Base-by-base conservation (phyloP, 129 eudicot species). In the Pittosporum tobira region DNA sequence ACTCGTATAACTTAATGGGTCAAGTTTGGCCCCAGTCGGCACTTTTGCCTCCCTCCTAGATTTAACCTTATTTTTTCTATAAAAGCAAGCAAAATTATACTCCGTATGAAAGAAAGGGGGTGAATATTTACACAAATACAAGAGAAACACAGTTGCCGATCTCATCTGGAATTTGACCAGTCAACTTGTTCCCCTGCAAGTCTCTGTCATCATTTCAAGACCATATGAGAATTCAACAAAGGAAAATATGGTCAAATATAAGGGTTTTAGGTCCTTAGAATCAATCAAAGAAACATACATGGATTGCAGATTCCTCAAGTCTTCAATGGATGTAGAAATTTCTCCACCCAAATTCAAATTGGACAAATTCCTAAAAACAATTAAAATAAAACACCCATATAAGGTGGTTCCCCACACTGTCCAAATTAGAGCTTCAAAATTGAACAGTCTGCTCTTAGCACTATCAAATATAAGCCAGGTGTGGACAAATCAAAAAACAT, bases 91-190 rank as follows among this genome's bases (percentile, higher is more conserved):
- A n/a, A n/a, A n/a, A n/a, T n/a, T n/a, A n/a, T n/a, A n/a, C n/a
- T n/a, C n/a, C n/a, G n/a, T n/a, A n/a, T n/a, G n/a, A n/a, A n/a
- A n/a, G n/a, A n/a, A n/a, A n/a, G n/a, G n/a, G n/a, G 21, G 20
- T 0, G 28, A 34, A 34, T 3, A 30, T 37, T 71, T 81, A 88
- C 96, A 88, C 75, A 3, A 67, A 52, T 3, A 64, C 49, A 37
- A 88, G 77, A 22, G 75, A 73, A 29, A 76, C 72, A 71, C 96
- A 88, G 72, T 79, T 71, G 62, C 96, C 88, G 4, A 88, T 65
- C 57, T 88, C 96, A 75, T 88, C 96, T 0, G 96, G 96, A 48
- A 88, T 81, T 73, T 83, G 96, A 51, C 96, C 94, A 1, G 94
- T 83, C 36, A 88, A 72, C 62, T 78, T 80, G 55, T 88, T 88